Base-by-base conservation (phyloP, 371 early-diverging fungal species). In the Encephalitozoon cuniculi region DNA sequence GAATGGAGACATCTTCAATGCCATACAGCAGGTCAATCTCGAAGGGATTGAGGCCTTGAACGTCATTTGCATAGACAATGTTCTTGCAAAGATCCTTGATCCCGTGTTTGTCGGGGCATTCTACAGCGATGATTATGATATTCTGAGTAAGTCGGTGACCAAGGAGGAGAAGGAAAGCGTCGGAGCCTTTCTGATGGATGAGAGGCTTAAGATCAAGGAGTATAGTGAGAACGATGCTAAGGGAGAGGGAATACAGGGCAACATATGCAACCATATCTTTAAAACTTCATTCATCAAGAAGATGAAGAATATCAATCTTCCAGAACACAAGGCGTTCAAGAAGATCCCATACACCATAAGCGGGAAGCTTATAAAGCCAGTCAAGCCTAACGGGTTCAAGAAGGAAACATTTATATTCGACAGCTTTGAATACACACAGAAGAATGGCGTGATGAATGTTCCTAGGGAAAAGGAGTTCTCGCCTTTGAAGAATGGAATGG, bases 331-430 rank as follows among this genome's bases (percentile, higher is more conserved):
- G 26, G 81, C 83, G 6, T 39, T 52, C 40, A 85, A 85, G 51
- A 83, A 82, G 52, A 79, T 83, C n/a, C 76, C 80, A 15, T 77
- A 71, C 54, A 23, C 59, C 2, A 49, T 70, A 18, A 28, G 74
- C 30, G 46, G 46, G 4, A 46, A 41, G 25, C 23, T 67, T 21
- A 23, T 53, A n/a, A 40, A 67, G 9, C 80, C 81, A 40, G 32
- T 15, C 1, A 52, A 41, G 15, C 74, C 77, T 21, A 83, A 83
- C 40, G 82, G 77, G 15, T 77, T 72, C 28, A 85, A 85, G 67
- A 64, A 70, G 41, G 85, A 85, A 63, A 72, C 55, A 18, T 85
- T 85, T 71, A 83, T 85, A 28, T 85, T 85, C 78, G 85, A 85
- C 71, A 73, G 73, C 23, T 83, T 85, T 65, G 65, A 72, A 40